Evolutionary conservation across 2,329 filamentous ascomycete genomes (phyloP).

Genomic region (Penicillium sp.): DNA sequence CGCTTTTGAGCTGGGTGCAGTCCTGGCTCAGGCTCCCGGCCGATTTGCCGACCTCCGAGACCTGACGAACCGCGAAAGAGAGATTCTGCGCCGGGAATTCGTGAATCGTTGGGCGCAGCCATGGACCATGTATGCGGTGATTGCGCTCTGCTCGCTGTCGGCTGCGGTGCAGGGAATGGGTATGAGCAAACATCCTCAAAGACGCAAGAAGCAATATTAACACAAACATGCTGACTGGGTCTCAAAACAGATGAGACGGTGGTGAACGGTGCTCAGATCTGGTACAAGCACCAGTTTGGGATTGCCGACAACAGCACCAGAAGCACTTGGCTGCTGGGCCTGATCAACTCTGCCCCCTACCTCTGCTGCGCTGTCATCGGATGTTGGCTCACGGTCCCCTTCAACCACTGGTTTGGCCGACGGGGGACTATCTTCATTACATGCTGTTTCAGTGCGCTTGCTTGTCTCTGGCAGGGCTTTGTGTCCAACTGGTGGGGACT

Average conservation of each 20-base stretch:
- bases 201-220: background rate
- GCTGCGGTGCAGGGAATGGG: conserved; percentile 69
- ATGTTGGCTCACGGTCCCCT: conserved; percentile 70
- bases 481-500: conserved; percentile 70
- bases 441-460: conserved; percentile 63
- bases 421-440: conserved; percentile 74
- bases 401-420: conserved; percentile 68
- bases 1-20: conserved; percentile 59
- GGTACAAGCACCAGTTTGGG: conserved; percentile 61
- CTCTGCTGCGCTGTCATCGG: conserved; percentile 66
- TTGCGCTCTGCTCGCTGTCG: conserved; percentile 64
- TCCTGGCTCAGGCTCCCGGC: conserved; percentile 55
- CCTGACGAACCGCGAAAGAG: conserved; percentile 58
- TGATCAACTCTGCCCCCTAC: conserved; percentile 57
- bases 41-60: conserved; percentile 52
- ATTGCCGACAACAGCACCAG: conserved; percentile 51
- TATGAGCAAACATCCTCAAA: conserved; percentile 27
- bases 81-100: conserved; percentile 58
- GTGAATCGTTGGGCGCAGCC: conserved; percentile 69
- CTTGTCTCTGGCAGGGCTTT: conserved; percentile 59
- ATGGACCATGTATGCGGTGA: conserved; percentile 61
- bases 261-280: conserved; percentile 66
- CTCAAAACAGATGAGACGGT: conserved; percentile 61
- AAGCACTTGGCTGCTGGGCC: conserved; percentile 59
- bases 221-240: background rate